Percentiles rank a stretch among this genome's conserved stretches.
Conservation (phyloP, 768 basidiomycete species). For the Boletus vermiculosoides region DNA sequence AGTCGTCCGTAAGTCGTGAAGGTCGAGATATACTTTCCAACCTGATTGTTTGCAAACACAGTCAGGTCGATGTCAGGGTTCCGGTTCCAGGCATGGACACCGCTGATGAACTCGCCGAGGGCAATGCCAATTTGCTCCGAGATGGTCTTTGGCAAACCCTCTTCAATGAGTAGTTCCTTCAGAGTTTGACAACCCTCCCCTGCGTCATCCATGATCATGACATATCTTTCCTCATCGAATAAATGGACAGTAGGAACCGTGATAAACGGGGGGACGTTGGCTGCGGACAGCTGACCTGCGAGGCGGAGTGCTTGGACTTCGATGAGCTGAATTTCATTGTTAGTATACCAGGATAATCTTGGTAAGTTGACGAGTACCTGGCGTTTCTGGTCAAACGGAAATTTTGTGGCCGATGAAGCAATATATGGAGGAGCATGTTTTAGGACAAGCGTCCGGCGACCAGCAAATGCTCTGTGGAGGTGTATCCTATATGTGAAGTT, state of each 20-base stretch:
- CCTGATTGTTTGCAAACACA: conserved; percentile 39
- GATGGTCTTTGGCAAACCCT: conserved; percentile 27
- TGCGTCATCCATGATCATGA: conserved; percentile 63
- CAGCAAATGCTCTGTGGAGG: conserved; percentile 41
- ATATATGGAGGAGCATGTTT: conserved; percentile 56
- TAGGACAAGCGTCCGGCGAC: conserved; percentile 48
- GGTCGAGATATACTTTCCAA: conserved; percentile 42
- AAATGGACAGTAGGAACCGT: conserved; percentile 49
- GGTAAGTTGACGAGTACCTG: conserved; percentile 43
- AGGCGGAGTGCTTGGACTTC: conserved; percentile 51
- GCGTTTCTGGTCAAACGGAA: conserved; percentile 44
- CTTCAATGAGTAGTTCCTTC: conserved; percentile 41
- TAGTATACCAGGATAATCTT: neutral
- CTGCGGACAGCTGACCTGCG: conserved; percentile 35
- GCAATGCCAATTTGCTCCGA: conserved; percentile 48
- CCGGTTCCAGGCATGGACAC: conserved; percentile 50
- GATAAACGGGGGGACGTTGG: conserved; percentile 37
- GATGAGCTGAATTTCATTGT: conserved; percentile 37
- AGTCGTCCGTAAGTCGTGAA: conserved; percentile 46
- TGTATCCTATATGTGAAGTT: conserved; percentile 62
- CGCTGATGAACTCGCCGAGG: conserved; percentile 55
- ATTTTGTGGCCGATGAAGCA: conserved; percentile 20
- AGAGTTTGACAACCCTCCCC: conserved; percentile 40
- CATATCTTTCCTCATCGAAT: conserved; percentile 48
- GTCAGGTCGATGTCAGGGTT: conserved; percentile 28